phyloP scores from a whole-genome alignment of 306 rosid species.

The Prosopis cineraria region DNA sequence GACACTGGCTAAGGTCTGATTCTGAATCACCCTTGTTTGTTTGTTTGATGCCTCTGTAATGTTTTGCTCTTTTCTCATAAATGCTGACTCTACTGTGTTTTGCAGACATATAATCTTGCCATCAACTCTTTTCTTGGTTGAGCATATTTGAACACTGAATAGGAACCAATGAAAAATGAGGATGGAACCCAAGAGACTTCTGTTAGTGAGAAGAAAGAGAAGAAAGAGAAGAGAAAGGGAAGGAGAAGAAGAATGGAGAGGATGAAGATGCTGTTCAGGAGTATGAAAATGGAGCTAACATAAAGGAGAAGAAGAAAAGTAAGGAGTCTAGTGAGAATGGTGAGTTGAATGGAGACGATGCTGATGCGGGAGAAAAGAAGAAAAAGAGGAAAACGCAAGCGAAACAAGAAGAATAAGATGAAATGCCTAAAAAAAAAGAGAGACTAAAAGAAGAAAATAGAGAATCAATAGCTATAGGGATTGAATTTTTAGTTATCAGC shows the following conservation, averaged over 20 bases:
- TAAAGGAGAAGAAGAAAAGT: conserved; percentile 49
- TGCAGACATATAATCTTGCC: conserved; percentile 80
- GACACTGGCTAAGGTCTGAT: conserved; percentile 78
- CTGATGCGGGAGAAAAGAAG: conserved; percentile 43
- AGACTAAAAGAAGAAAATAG: neutral
- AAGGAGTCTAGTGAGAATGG: conserved; percentile 30
- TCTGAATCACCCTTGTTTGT: no score
- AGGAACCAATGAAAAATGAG: neutral
- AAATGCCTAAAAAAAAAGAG: neutral
- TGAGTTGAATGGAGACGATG: conserved; percentile 26
- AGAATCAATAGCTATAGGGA: neutral
- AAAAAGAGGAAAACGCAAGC: conserved; percentile 44
- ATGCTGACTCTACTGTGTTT: conserved; percentile 14
- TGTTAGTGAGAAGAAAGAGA: conserved; percentile 12
- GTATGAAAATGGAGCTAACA: conserved; percentile 34
- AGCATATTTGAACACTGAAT: neutral
- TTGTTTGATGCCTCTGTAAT: neutral
- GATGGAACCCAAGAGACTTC: neutral
- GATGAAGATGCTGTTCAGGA: conserved; percentile 38
- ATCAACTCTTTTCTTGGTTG: conserved; percentile 46
- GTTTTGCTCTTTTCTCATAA: neutral
- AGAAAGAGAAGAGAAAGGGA: conserved; percentile 9
- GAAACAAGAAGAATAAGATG: conserved; percentile 26
- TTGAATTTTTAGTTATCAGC: neutral
- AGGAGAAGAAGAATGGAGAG: conserved; percentile 26